Evolutionary conservation across 2,329 filamentous ascomycete genomes (phyloP), one percentile per base, ranked within the genome.

Genomic region (Apiospora rasikravindrae): DNA sequence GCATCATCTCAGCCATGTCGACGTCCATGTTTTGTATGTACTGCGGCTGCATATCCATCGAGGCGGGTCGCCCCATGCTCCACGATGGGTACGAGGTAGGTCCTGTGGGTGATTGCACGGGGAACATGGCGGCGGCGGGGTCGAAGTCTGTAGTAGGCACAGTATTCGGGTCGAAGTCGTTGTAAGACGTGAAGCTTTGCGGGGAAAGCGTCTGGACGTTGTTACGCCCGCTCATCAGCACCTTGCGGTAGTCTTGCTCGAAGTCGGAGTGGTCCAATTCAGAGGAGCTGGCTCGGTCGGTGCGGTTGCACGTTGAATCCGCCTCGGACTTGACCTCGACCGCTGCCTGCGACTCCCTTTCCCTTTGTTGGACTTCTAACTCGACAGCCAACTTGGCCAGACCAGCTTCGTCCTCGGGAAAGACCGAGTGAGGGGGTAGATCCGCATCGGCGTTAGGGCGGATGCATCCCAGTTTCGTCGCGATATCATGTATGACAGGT

Each of bases 401-500:
- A 72, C 88, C 89, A 16, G 86, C 84, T 77, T 89, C 88, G 76
- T 90, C 88, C 78, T 91, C 89, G 70, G 90, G 89, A 78, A 91
- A 91, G 37, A 89, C 84, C 2, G 87, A 86, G 74, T 89, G 86
- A 29, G 87, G 85, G 26, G 88, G 88, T 69, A 90, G 82, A 79
- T 91, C 85, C 79, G 88, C 85, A 76, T 91, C 90, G 77, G 86
- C 88, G 76, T 90, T 90, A 24, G 88, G 88, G 71, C 89, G 86
- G 76, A 91, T 90, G 82, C 89, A 91, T 67, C 89, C 89, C 40
- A 92, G 87, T 80, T 88, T 90, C 74, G 88, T 86, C 45, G 89
- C 89, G 73, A 92, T 91, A 78, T 91, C 88, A 81, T 92, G 90
- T 70, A 92, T 90, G 37, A 91, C 86, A 3, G 90, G 89, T 76